phyloP scores from a whole-genome alignment of 1,284 basidiomycete species.

The Peniophora sp. region DNA sequence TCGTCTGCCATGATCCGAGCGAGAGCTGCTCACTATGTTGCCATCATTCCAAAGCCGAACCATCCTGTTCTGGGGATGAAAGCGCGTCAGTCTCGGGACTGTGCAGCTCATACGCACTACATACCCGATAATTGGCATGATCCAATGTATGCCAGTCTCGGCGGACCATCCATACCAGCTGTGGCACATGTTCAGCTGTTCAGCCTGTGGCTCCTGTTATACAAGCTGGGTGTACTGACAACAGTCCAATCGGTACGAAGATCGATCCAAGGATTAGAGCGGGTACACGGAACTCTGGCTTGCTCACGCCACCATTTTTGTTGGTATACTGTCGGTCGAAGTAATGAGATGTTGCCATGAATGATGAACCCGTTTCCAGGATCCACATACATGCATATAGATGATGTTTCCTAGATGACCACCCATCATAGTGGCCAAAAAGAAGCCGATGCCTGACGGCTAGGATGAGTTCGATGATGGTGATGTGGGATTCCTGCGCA shows the following conservation, averaged over 20 bases:
- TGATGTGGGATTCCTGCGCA: too few species aligned
- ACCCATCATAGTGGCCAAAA: slow-evolving; percentile 24
- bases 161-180: slow-evolving; percentile 72
- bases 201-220: not conserved
- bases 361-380: not conserved
- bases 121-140: slow-evolving; percentile 61
- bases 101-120: too few species aligned
- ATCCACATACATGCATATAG: slow-evolving; percentile 12
- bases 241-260: slow-evolving; percentile 63
- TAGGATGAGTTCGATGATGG: too few species aligned
- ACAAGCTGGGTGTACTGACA: slow-evolving; percentile 37
- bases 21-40: slow-evolving; percentile 24
- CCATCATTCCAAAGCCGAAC: slow-evolving; percentile 49
- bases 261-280: slow-evolving; percentile 60
- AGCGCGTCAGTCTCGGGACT: too few species aligned
- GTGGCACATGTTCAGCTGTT: not conserved
- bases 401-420: slow-evolving; percentile 24
- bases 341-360: not conserved
- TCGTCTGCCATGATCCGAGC: too few species aligned
- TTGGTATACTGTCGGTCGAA: slow-evolving; percentile 34
- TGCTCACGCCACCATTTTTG: slow-evolving; percentile 56
- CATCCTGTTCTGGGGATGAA: slow-evolving; percentile 20
- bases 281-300: slow-evolving; percentile 67
- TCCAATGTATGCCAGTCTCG: slow-evolving; percentile 51
- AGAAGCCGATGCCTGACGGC: slow-evolving; percentile 23